A percentile compares a stretch with the other conserved stretches of the same genome.
phyloP scores from a whole-genome alignment of 2,329 filamentous ascomycete genomes.

The Sporothrix mexicana region DNA sequence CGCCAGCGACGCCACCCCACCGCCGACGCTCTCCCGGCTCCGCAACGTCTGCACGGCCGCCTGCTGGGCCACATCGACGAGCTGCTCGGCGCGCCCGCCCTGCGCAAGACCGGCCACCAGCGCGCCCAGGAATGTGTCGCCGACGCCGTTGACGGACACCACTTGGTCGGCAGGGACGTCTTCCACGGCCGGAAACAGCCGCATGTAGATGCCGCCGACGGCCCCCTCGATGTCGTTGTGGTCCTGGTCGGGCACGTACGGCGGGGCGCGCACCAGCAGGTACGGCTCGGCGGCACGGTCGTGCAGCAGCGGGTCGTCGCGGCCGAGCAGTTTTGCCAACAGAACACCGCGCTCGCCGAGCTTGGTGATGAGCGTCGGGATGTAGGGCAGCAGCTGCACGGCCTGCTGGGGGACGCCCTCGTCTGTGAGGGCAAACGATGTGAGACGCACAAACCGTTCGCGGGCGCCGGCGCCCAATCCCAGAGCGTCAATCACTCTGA shows the following conservation, averaged over 20 bases:
- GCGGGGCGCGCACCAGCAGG: slow-evolving; percentile 69
- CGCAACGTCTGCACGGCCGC: slow-evolving; percentile 80
- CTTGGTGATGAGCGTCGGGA: slow-evolving; percentile 85
- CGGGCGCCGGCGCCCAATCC: slow-evolving; percentile 70
- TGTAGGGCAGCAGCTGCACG: slow-evolving; percentile 84
- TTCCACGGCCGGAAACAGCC: slow-evolving; percentile 69
- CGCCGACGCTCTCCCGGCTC: slow-evolving; percentile 71
- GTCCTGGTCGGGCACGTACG: slow-evolving; percentile 44
- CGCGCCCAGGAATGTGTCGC: slow-evolving; percentile 89
- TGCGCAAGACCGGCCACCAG: slow-evolving; percentile 77
- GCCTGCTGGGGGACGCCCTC: slow-evolving; percentile 81
- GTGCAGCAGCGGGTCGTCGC: slow-evolving; percentile 70
- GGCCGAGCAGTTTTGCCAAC: slow-evolving; percentile 71
- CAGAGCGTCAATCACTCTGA: slow-evolving; percentile 76
- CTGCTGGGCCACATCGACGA: slow-evolving; percentile 80
- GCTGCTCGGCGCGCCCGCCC: slow-evolving; percentile 60
- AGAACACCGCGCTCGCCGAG: slow-evolving; percentile 78
- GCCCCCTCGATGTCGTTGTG: slow-evolving; percentile 49
- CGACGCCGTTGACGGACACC: slow-evolving; percentile 90
- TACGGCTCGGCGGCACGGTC: slow-evolving; percentile 68
- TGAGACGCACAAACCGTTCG: slow-evolving; percentile 73
- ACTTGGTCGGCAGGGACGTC: slow-evolving; percentile 66
- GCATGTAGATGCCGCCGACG: slow-evolving; percentile 83
- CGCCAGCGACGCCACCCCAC: slow-evolving; percentile 39
- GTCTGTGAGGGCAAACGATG: slow-evolving; percentile 71